Evolutionary conservation across 306 rosid species (phyloP).

Genomic region (Ammopiptanthus mongolicus): DNA sequence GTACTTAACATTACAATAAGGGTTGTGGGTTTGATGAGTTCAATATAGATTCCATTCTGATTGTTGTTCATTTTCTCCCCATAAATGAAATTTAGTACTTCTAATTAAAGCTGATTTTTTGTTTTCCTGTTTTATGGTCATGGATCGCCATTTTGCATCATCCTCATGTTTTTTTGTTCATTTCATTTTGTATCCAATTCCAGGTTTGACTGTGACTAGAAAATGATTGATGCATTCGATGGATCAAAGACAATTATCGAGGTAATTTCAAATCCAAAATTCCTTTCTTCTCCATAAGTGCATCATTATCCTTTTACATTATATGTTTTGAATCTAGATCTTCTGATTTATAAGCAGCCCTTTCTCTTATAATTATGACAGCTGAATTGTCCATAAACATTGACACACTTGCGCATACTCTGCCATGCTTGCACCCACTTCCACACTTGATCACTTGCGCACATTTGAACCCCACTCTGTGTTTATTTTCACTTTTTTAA

Average conservation of each 20-base stretch:
- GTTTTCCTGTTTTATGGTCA: background rate
- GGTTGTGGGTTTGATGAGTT: background rate
- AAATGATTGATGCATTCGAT: constrained; percentile 94
- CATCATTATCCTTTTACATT: no score
- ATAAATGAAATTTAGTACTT: background rate
- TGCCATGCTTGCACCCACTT: background rate
- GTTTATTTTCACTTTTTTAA: background rate
- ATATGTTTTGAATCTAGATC: background rate
- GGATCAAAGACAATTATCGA: constrained; percentile 95
- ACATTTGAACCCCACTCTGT: background rate
- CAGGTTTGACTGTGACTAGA: constrained; percentile 99
- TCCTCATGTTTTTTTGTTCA: background rate
- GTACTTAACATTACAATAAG: background rate
- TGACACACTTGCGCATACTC: background rate
- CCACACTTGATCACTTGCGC: background rate
- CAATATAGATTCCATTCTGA: background rate
- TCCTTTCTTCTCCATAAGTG: no score
- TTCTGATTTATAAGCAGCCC: background rate
- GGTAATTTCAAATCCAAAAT: constrained; percentile 40
- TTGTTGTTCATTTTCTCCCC: background rate
- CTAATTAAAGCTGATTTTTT: background rate
- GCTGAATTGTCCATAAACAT: background rate
- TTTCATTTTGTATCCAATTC: constrained; percentile 18
- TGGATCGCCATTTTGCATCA: constrained; percentile 4
- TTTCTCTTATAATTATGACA: background rate